Evolutionary conservation across 1,139 yeast genomes (phyloP).

Genomic region (Candida sp.): DNA sequence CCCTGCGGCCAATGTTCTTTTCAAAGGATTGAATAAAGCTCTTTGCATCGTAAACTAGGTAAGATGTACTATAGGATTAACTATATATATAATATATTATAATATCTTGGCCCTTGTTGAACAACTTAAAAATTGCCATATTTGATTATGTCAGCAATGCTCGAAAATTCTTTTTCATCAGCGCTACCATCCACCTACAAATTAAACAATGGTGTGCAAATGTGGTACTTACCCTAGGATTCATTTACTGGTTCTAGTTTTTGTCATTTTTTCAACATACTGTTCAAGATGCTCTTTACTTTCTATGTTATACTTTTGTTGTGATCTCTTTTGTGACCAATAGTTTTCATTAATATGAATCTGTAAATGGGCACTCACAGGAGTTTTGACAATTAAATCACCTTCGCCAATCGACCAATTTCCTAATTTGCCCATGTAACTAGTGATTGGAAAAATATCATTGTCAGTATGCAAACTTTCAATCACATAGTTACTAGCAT

Average conservation of each 20-base stretch:
- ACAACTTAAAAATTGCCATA: constrained; percentile 1
- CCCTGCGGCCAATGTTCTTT: constrained; percentile 22
- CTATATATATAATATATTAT: constrained; percentile 11
- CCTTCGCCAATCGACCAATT: constrained; percentile 5
- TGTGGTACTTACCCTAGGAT: no score
- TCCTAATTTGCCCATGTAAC: constrained; percentile 3
- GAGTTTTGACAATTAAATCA: background rate
- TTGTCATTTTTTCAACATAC: constrained; percentile 2
- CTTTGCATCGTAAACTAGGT: constrained; percentile 32
- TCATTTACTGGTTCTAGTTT: background rate
- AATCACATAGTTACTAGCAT: constrained; percentile 5
- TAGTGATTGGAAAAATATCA: background rate
- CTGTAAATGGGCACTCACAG: constrained; percentile 1
- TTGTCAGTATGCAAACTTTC: background rate
- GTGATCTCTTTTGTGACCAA: background rate
- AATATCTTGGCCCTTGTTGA: background rate
- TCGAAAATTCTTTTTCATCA: background rate
- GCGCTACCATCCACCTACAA: no score
- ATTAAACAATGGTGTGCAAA: no score
- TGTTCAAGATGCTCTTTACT: constrained; percentile 4
- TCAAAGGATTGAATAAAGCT: constrained; percentile 22
- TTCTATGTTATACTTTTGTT: background rate
- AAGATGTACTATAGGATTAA: constrained; percentile 12
- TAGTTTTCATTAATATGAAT: constrained; percentile 5
- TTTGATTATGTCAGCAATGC: constrained; percentile 1